Percentiles rank a stretch among this genome's conserved stretches.
Conservation (phyloP, 2,329 filamentous ascomycete species). For the Fusarium brevicatenulatum region DNA sequence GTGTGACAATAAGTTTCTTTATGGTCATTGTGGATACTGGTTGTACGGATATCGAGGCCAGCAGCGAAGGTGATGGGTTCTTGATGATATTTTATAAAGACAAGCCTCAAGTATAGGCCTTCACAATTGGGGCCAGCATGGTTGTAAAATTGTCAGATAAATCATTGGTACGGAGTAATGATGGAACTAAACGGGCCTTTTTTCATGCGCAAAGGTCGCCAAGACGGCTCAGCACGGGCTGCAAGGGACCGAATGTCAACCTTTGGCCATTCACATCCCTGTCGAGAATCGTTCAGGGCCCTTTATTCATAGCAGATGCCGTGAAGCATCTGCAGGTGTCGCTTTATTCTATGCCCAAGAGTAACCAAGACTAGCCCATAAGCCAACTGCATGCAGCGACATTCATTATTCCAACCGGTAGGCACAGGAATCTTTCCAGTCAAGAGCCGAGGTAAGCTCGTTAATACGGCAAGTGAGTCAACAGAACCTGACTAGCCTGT, state of each 20-base stretch:
- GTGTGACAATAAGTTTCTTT: rapidly evolving
- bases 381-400: no score
- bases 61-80: background rate
- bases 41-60: background rate
- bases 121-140: no score
- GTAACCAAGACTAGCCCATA: background rate
- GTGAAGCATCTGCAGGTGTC: no score
- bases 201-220: background rate
- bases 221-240: background rate
- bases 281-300: background rate
- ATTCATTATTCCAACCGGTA: background rate
- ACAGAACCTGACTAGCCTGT: background rate
- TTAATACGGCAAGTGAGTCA: background rate
- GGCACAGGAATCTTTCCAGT: background rate
- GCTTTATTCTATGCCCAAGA: background rate
- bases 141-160: background rate
- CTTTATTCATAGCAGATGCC: no score
- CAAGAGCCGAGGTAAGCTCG: background rate
- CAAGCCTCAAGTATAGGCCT: background rate
- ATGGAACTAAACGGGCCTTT: background rate
- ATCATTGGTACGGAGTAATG: background rate
- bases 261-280: background rate
- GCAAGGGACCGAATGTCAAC: background rate
- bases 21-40: background rate
- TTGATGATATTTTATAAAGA: background rate